These are phyloP conservation scores for Oryza glumipatula DNA, from an alignment of 176 grass and related monocot genomes.

Conservation along the genomic window DNA sequence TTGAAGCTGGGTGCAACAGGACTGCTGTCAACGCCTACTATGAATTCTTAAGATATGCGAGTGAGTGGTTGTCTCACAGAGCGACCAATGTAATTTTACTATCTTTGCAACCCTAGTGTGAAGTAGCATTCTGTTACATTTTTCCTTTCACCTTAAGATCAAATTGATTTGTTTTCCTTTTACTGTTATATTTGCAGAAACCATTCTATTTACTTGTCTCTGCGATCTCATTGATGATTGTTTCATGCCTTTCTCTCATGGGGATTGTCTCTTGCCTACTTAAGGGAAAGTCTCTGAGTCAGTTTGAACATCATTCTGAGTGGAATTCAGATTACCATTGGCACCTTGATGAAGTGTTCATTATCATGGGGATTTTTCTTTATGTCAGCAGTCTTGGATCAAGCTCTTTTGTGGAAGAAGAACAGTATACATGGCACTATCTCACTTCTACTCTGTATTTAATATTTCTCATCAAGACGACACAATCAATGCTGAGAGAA, in stretches of 20 bases:
- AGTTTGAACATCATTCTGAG: constrained; percentile 22
- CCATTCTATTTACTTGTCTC: constrained; percentile 70
- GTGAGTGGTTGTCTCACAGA: constrained; percentile 96
- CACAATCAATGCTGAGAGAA: constrained; percentile 55
- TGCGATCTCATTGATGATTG: constrained; percentile 67
- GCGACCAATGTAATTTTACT: constrained; percentile 86
- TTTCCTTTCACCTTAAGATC: neutral
- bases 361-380: constrained; percentile 65
- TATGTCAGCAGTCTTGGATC: constrained; percentile 73
- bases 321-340: constrained; percentile 36
- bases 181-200: constrained; percentile 69
- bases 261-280: constrained; percentile 46
- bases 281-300: constrained; percentile 35
- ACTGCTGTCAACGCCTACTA: constrained; percentile 59
- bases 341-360: constrained; percentile 71
- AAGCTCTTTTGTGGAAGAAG: constrained; percentile 99
- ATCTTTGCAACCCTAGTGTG: constrained; percentile 36
- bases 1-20: constrained; percentile 41
- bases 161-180: constrained; percentile 27
- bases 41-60: constrained; percentile 79
- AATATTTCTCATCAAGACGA: constrained; percentile 70
- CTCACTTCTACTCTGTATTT: constrained; percentile 81
- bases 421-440: constrained; percentile 97
- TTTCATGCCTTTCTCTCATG: constrained; percentile 66
- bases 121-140: neutral